Evolutionary conservation across 306 rosid species (phyloP).

Genomic region (Carpinus fangiana): DNA sequence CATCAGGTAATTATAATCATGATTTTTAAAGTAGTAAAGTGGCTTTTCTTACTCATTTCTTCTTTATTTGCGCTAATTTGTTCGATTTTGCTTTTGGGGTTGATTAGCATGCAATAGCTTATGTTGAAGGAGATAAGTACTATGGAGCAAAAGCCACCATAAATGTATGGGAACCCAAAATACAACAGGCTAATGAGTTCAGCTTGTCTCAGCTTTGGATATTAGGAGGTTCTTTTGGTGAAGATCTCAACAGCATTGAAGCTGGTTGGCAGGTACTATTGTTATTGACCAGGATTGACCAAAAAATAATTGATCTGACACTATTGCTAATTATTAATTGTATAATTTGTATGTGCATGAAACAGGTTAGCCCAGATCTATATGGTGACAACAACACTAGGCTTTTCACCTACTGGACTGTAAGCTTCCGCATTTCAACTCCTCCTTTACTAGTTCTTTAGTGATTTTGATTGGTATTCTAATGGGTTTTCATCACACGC

Average conservation of each 20-base stretch:
- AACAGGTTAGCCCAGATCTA: constrained; percentile 94
- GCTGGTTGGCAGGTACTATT: constrained; percentile 97
- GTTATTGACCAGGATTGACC: constrained; percentile 1
- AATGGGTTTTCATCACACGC: not conserved
- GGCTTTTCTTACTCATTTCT: not conserved
- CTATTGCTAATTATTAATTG: constrained; percentile 3
- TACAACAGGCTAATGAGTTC: constrained; percentile 91
- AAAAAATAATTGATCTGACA: not conserved
- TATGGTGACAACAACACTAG: constrained; percentile 96
- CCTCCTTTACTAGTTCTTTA: not conserved
- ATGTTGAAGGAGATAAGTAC: constrained; percentile 91
- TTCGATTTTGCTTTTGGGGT: constrained; percentile 12
- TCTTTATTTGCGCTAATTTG: not conserved
- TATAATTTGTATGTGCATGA: not conserved
- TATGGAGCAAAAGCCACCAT: constrained; percentile 98
- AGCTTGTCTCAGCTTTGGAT: constrained; percentile 98
- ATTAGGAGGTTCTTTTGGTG: constrained; percentile 94
- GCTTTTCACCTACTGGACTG: constrained; percentile 98
- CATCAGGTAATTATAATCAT: constrained; percentile 69
- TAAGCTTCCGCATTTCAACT: constrained; percentile 33
- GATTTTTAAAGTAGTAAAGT: not conserved
- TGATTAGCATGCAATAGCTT: constrained; percentile 92
- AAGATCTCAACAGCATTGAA: constrained; percentile 98
- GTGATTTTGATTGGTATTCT: not conserved
- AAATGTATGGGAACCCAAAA: constrained; percentile 97